Evolutionary conservation across 2,329 filamentous ascomycete genomes (phyloP), one percentile per base, ranked within the genome.

Genomic region (Colletotrichum sp.): DNA sequence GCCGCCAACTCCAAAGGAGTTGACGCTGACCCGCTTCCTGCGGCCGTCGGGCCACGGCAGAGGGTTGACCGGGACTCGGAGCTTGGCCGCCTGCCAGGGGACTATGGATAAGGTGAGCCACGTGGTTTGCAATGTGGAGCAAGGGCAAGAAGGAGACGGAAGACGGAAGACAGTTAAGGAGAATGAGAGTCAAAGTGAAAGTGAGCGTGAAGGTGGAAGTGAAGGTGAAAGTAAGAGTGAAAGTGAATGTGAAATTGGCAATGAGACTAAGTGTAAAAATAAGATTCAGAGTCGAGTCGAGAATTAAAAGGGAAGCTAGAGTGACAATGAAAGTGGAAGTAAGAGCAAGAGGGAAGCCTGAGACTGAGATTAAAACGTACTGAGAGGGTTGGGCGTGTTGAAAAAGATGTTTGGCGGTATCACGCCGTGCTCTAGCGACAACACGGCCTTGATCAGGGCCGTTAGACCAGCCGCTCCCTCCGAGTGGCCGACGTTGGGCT

Each of bases 401-500:
- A 83, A 85, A 63, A 86, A 83, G 30, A 85, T 83, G n/a, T 83
- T 86, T 0, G 85, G 85, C 0, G 83, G 85, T n/a, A 87, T 87
- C 4, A 76, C 80, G 2, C 76, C 77, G 7, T 84, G 79, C 72
- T 89, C 86, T 0, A 88, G 71, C 1, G 83, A 82, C 18, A 89
- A 63, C 3, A 86, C 78, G 8, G 80, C 80, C 72, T 90, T 90
- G 24, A 90, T 83, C 4, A 90, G 26, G 1, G 81, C 81, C 0
- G 82, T 82, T 0, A 90, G 69, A 1, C 87, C 88, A 2, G 84
- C 83, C 0, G 87, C 85, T 0, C 82, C 84, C 76, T 89, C 88
- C 0, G 80, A 78, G 74, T 90, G 89, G 0, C 88, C 88, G 16
- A 87, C 68, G 57, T 85, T 84, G 8, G 83, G 79, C 75, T 87